These are phyloP conservation scores for Ustanciosporium gigantosporum DNA, from an alignment of 1,284 basidiomycete species.

Conservation along the genomic window DNA sequence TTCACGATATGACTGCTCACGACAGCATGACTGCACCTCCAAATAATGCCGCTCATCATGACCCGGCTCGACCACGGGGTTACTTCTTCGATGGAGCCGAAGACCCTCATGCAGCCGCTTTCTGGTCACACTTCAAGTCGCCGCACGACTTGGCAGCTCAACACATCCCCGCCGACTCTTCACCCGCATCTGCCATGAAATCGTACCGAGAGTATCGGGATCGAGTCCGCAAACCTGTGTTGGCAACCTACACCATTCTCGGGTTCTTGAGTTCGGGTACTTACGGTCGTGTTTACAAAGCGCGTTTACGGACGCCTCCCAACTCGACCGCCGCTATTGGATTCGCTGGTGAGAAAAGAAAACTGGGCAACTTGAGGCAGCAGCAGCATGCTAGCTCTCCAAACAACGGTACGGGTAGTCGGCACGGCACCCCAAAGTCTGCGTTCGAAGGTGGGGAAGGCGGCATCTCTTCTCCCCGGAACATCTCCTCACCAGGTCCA, in stretches of 20 bases:
- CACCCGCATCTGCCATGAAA: slow-evolving; percentile 42
- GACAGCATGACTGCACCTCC: too few relatives aligned
- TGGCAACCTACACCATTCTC: slow-evolving; percentile 74
- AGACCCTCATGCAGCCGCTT: slow-evolving; percentile 23
- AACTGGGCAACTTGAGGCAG: neutral
- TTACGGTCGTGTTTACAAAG: slow-evolving; percentile 97
- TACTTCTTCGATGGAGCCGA: slow-evolving; percentile 23
- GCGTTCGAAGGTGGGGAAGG: neutral
- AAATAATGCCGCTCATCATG: too few relatives aligned
- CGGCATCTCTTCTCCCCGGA: neutral
- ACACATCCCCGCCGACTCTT: slow-evolving; percentile 24
- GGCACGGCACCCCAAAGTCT: neutral
- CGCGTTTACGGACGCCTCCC: slow-evolving; percentile 64
- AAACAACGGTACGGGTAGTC: neutral
- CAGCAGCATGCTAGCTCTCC: slow-evolving; percentile 6
- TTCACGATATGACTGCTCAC: too few relatives aligned
- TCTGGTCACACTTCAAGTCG: slow-evolving; percentile 32
- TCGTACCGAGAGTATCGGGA: slow-evolving; percentile 53
- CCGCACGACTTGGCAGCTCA: slow-evolving; percentile 25
- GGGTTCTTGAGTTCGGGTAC: slow-evolving; percentile 98
- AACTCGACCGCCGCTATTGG: neutral
- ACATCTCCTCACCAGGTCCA: neutral
- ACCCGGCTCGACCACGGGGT: too few relatives aligned
- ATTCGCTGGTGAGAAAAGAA: neutral
- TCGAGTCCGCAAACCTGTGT: slow-evolving; percentile 39